Evolutionary conservation across 176 grass and related monocot genomes (phyloP).

Genomic region (Tuctoria greenei): DNA sequence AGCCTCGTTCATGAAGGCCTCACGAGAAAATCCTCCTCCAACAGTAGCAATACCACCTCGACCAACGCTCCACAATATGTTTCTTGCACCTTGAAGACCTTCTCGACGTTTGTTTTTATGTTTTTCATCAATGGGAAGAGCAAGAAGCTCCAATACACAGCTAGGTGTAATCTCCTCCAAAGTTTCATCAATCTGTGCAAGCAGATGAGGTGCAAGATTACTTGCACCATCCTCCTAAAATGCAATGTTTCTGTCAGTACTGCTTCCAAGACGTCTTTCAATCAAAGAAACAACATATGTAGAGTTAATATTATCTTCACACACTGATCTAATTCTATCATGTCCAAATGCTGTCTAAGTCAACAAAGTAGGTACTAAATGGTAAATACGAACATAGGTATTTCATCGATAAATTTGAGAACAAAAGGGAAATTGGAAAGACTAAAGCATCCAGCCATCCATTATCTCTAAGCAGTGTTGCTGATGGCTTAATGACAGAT

Average conservation of each 20-base stretch:
- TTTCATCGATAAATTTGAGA: neutral
- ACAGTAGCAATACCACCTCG: conserved; percentile 69
- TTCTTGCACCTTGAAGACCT: conserved; percentile 69
- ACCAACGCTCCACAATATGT: conserved; percentile 87
- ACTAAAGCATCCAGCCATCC: neutral
- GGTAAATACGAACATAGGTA: neutral
- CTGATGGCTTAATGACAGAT: neutral
- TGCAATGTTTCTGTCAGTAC: conserved; percentile 12
- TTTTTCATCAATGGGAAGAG: conserved; percentile 63
- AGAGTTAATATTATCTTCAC: neutral
- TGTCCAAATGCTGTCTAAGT: neutral
- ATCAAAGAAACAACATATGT: conserved; percentile 20
- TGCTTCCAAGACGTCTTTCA: conserved; percentile 4
- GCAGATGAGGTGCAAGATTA: conserved; percentile 79
- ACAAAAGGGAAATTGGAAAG: neutral
- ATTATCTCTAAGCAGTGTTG: neutral
- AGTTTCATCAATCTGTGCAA: conserved; percentile 89
- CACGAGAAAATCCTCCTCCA: conserved; percentile 91
- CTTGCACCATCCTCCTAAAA: conserved; percentile 88
- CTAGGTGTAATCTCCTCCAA: conserved; percentile 89
- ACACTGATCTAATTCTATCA: conserved; percentile 19
- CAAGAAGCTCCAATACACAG: conserved; percentile 87
- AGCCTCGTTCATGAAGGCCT: conserved; percentile 85
- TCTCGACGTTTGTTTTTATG: conserved; percentile 70
- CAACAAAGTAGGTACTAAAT: conserved; percentile 20